phyloP scores from a whole-genome alignment of 768 basidiomycete genomes.

The Boletus sp. region DNA sequence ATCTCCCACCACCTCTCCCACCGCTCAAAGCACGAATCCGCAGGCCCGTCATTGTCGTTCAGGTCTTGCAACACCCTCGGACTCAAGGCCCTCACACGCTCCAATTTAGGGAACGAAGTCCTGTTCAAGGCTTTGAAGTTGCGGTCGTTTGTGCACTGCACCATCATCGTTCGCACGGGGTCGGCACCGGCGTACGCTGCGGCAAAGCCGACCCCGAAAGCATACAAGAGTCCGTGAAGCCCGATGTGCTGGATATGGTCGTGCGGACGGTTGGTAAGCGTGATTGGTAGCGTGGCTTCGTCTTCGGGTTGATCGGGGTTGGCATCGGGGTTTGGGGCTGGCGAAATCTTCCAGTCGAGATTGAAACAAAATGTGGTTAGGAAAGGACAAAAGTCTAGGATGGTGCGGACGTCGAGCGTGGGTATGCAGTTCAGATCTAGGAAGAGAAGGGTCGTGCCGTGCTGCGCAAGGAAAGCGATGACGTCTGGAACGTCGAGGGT shows the following conservation, averaged over 20 bases:
- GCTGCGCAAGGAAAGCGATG: conserved; percentile 52
- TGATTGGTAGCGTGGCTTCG: conserved; percentile 32
- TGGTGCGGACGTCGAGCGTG: conserved; percentile 50
- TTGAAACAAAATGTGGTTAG: conserved; percentile 69
- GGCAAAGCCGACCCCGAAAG: conserved; percentile 63
- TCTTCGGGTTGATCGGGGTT: conserved; percentile 20
- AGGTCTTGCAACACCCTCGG: conserved; percentile 53
- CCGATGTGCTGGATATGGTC: conserved; percentile 58
- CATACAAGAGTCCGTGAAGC: conserved; percentile 62
- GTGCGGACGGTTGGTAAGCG: conserved; percentile 52
- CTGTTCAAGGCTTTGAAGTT: conserved; percentile 54
- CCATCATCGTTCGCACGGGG: conserved; percentile 42
- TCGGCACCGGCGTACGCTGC: conserved; percentile 40
- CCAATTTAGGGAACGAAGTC: conserved; percentile 57
- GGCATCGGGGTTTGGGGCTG: conserved; percentile 12
- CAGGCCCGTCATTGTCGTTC: conserved; percentile 51
- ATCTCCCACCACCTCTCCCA: conserved; percentile 71
- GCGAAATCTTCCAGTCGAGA: conserved; percentile 63
- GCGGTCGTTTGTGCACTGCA: conserved; percentile 59
- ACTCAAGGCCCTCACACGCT: conserved; percentile 57
- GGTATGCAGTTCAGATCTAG: conserved; percentile 65
- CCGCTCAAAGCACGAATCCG: conserved; percentile 40
- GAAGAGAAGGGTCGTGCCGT: conserved; percentile 56
- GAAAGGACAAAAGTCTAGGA: conserved; percentile 62
- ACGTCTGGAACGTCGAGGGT: conserved; percentile 54